These are phyloP conservation scores for Persicaria maculosa DNA, from an alignment of 148 eudicot species.

Conservation along the genomic window DNA sequence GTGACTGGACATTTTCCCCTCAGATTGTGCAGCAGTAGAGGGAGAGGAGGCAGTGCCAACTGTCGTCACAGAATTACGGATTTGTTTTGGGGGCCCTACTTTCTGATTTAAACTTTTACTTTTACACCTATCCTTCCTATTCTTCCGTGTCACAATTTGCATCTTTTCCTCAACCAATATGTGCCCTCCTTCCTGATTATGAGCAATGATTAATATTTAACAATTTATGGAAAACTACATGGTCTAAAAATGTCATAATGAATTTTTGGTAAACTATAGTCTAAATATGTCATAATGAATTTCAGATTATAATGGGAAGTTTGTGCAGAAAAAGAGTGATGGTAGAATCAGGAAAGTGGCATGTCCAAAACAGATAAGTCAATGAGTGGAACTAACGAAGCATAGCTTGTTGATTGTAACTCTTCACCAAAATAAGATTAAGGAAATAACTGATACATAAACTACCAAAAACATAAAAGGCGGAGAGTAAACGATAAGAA, in stretches of 20 bases:
- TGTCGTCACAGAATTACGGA: constrained; percentile 24
- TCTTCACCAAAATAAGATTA: neutral
- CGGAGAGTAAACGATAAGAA: neutral
- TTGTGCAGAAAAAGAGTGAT: neutral
- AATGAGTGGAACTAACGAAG: neutral
- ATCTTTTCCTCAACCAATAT: constrained; percentile 29
- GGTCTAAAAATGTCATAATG: neutral
- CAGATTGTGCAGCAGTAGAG: constrained; percentile 26
- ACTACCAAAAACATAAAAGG: neutral
- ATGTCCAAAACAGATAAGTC: neutral
- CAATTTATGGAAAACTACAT: neutral
- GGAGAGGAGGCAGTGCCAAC: constrained; percentile 26
- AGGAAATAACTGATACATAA: neutral
- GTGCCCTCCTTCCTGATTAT: constrained; percentile 46
- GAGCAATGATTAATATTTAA: constrained; percentile 4
- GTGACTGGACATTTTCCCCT: constrained; percentile 17
- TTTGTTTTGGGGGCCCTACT: constrained; percentile 28
- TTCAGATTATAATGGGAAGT: neutral
- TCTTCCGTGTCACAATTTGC: constrained; percentile 43
- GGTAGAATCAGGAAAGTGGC: neutral
- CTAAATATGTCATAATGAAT: neutral
- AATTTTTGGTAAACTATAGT: neutral
- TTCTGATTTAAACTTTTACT: constrained; percentile 35
- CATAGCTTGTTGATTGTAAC: neutral
- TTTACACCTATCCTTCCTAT: constrained; percentile 50